Evolutionary conservation across 108 stramenopile genomes (phyloP).

Genomic region (Licmophora abbreviata): DNA sequence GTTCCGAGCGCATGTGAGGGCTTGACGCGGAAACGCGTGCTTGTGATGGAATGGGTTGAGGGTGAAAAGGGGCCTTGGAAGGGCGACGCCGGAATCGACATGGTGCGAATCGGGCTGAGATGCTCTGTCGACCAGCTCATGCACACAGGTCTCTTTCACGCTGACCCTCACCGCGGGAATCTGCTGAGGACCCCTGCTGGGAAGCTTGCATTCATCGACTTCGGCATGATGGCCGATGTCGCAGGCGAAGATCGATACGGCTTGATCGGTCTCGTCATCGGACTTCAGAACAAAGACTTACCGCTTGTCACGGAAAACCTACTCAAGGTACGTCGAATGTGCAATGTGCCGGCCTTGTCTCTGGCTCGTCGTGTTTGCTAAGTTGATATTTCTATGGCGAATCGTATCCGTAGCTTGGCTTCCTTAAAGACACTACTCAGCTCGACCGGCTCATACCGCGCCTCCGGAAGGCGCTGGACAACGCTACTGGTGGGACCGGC

Average conservation of each 20-base stretch:
- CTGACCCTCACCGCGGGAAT: constrained; percentile 41
- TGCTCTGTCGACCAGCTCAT: constrained; percentile 88
- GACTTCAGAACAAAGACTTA: constrained; percentile 81
- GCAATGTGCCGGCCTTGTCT: constrained; percentile 5
- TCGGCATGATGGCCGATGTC: constrained; percentile 94
- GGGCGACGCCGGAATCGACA: constrained; percentile 71
- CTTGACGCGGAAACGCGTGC: constrained; percentile 74
- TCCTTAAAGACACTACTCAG: constrained; percentile 77
- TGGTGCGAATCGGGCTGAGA: constrained; percentile 82
- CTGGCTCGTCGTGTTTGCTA: neutral
- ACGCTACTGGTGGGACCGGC: constrained; percentile 80
- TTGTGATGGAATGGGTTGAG: constrained; percentile 91
- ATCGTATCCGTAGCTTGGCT: constrained; percentile 48
- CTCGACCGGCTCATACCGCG: constrained; percentile 75
- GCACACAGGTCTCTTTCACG: constrained; percentile 61
- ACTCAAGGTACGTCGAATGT: constrained; percentile 39
- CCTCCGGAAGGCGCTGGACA: constrained; percentile 62
- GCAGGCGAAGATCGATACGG: constrained; percentile 87
- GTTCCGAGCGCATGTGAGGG: constrained; percentile 70
- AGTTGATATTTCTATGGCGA: neutral
- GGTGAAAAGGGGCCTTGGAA: constrained; percentile 87
- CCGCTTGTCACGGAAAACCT: constrained; percentile 79
- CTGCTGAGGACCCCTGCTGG: constrained; percentile 68
- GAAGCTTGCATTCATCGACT: constrained; percentile 80
- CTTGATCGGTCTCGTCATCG: constrained; percentile 82